Conservation (phyloP, 2,329 filamentous ascomycete species). For the Penicillium sumatraense region DNA sequence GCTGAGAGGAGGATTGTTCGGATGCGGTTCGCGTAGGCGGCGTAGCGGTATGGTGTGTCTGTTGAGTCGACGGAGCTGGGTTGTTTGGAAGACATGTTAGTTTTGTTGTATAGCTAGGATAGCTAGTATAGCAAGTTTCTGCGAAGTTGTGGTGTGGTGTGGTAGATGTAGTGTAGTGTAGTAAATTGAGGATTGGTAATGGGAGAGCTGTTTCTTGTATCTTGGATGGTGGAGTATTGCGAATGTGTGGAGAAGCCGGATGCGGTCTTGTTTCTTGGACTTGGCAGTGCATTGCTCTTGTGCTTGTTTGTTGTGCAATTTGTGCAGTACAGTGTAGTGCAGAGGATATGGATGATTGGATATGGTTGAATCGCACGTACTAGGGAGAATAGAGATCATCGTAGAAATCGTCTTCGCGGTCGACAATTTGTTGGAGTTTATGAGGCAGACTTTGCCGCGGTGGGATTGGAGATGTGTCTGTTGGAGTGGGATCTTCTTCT, state of each 20-base stretch:
- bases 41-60: slow-evolving; percentile 84
- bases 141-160: not conserved
- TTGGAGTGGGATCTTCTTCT: slow-evolving; percentile 10
- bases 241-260: not conserved
- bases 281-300: not conserved
- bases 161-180: not conserved
- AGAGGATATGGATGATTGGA: not conserved
- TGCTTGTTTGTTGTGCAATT: not conserved
- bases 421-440: slow-evolving; percentile 60
- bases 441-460: slow-evolving; percentile 58
- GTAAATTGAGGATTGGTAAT: not conserved
- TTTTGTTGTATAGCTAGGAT: not conserved
- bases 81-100: slow-evolving; percentile 18
- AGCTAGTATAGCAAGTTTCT: no score
- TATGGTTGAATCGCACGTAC: slow-evolving; percentile 56
- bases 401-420: slow-evolving; percentile 73
- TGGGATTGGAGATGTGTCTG: slow-evolving; percentile 37
- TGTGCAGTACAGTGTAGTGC: not conserved
- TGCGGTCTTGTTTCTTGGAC: not conserved
- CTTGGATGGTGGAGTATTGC: not conserved
- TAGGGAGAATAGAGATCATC: slow-evolving; percentile 78
- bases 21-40: slow-evolving; percentile 84
- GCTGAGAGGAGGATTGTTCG: slow-evolving; percentile 87
- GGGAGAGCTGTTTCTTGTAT: not conserved
- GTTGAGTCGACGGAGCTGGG: slow-evolving; percentile 76